These are phyloP conservation scores for Colletotrichum kahawae DNA, from an alignment of 2,329 filamentous ascomycete genomes.

Conservation along the genomic window DNA sequence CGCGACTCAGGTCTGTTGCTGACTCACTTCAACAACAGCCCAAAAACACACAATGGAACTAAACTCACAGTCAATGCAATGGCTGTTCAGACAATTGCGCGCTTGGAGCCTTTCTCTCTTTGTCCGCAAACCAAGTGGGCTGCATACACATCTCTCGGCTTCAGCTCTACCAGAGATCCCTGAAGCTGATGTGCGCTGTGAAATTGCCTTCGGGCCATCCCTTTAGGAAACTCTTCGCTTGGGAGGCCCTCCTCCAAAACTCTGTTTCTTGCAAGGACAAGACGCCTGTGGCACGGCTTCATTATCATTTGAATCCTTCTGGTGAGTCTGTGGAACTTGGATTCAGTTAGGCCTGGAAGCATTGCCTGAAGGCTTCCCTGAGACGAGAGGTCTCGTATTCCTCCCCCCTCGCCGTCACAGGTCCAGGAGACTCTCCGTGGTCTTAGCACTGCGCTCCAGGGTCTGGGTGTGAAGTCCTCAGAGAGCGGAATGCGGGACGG, in stretches of 20 bases:
- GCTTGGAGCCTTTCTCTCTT: neutral
- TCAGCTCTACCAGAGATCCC: neutral
- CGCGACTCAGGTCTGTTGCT: neutral
- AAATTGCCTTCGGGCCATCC: neutral
- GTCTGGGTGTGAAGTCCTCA: neutral
- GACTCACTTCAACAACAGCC: neutral
- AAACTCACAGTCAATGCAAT: neutral
- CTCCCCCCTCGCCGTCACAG: neutral
- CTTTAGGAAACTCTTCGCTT: neutral
- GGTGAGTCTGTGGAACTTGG: neutral
- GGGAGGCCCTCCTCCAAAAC: neutral
- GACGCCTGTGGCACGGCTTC: neutral
- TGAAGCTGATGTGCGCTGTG: neutral
- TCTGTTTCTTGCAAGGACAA: neutral
- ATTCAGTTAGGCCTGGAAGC: neutral
- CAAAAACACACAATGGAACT: neutral
- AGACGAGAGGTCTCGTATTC: neutral
- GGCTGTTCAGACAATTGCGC: neutral
- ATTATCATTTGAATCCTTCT: neutral
- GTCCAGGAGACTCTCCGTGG: neutral
- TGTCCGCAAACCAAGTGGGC: neutral
- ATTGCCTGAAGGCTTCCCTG: neutral
- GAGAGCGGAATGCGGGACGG: conserved; percentile 3
- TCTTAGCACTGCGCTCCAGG: neutral
- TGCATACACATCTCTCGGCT: neutral